These are phyloP conservation scores for Rhizophagus prolifer DNA, from an alignment of 192 early-diverging fungal species.

Conservation along the genomic window DNA sequence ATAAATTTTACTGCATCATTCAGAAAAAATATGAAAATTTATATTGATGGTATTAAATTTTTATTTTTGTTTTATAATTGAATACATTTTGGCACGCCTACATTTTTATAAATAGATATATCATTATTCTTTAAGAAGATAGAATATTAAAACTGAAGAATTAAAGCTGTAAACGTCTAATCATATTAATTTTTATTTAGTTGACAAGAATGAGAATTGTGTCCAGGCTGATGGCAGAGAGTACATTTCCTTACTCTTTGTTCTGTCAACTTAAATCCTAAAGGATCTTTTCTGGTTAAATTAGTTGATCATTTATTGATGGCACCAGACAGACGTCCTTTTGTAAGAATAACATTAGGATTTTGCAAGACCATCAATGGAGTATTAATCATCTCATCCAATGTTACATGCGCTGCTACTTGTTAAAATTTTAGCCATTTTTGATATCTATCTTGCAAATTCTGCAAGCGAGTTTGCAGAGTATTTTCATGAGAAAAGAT, in stretches of 20 bases:
- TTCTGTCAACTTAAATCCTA: not conserved
- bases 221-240: not conserved
- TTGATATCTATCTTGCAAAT: slow-evolving; percentile 2
- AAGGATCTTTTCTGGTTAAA: slow-evolving; percentile 1
- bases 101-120: too few relatives aligned
- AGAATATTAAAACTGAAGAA: too few relatives aligned
- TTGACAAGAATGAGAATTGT: not conserved
- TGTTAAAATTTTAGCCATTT: not conserved
- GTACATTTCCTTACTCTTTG: not conserved
- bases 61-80: too few relatives aligned
- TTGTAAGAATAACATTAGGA: not conserved
- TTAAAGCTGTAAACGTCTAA: too few relatives aligned
- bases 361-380: slow-evolving; percentile 2
- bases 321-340: not conserved
- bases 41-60: too few relatives aligned
- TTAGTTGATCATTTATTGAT: not conserved
- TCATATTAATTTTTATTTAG: too few relatives aligned
- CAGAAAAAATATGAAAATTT: not conserved
- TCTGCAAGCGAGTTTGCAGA: not conserved
- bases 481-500: not conserved
- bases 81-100: too few relatives aligned
- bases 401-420: not conserved
- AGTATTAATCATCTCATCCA: slow-evolving; percentile 1
- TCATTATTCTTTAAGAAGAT: too few relatives aligned
- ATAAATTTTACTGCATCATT: too few relatives aligned